Percentiles rank a stretch among this genome's conserved stretches.
Conservation (phyloP, 164 flowering plant species). For the Liquidambar formosana region DNA sequence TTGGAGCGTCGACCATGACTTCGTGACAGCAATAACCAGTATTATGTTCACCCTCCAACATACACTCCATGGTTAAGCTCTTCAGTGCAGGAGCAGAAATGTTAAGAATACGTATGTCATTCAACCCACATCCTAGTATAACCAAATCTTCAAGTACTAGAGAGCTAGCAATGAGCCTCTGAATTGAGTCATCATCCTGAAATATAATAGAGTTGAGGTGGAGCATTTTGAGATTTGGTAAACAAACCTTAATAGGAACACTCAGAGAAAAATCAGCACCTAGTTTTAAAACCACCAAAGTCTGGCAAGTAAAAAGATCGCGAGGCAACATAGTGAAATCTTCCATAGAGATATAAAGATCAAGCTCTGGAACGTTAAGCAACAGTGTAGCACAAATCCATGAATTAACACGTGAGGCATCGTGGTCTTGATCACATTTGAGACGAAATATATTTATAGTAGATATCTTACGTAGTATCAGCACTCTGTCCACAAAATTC, state of each 20-base stretch:
- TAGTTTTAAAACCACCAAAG: constrained; percentile 17
- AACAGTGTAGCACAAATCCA: neutral
- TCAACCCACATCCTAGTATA: constrained; percentile 16
- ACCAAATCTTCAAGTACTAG: constrained; percentile 23
- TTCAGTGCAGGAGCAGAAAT: constrained; percentile 18
- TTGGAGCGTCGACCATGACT: constrained; percentile 12
- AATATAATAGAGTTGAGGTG: constrained; percentile 15
- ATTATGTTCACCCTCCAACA: neutral
- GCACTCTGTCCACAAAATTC: constrained; percentile 1
- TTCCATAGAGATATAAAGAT: constrained; percentile 13
- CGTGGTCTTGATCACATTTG: neutral
- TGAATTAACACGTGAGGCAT: neutral
- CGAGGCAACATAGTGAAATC: constrained; percentile 12
- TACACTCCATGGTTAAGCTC: constrained; percentile 15
- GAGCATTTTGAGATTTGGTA: constrained; percentile 19
- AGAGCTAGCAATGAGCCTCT: constrained; percentile 19
- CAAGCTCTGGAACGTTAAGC: constrained; percentile 6
- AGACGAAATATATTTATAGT: neutral
- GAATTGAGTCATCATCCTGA: constrained; percentile 8
- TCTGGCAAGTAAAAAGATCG: too few relatives aligned
- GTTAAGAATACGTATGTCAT: constrained; percentile 1
- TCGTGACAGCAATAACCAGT: neutral
- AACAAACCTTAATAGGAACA: constrained; percentile 13
- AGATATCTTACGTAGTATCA: neutral
- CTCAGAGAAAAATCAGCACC: constrained; percentile 8